A percentile compares a stretch with the other conserved stretches of the same genome.
Evolutionary conservation across 2,329 filamentous ascomycete species (phyloP).

Genomic region (Epichloe typhina): DNA sequence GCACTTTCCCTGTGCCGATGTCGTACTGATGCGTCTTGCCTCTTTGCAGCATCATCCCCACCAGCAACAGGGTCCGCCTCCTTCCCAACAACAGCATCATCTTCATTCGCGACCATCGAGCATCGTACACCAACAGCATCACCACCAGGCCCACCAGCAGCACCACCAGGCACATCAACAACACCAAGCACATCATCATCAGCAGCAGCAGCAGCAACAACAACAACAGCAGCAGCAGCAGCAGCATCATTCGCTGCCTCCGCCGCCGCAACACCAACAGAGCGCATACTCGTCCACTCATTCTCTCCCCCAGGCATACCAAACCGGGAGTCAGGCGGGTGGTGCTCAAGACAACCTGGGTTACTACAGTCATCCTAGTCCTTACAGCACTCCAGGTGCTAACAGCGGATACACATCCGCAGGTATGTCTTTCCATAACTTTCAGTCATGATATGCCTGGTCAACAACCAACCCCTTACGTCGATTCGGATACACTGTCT

Average conservation of each 20-base stretch:
- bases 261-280: conserved; percentile 42
- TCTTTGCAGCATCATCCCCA: conserved; percentile 66
- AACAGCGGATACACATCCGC: conserved; percentile 77
- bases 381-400: conserved; percentile 72
- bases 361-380: conserved; percentile 67
- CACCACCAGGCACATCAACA: conserved; percentile 53
- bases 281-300: conserved; percentile 56
- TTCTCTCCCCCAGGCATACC: conserved; percentile 53
- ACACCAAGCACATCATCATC: conserved; percentile 50
- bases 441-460: not conserved
- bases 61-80: conserved; percentile 58
- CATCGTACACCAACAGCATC: conserved; percentile 54
- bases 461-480: no score
- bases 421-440: conserved; percentile 42
- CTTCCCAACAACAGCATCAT: conserved; percentile 42
- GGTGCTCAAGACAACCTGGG: conserved; percentile 52
- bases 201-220: conserved; percentile 30
- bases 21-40: conserved; percentile 45
- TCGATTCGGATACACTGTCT: not conserved
- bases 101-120: conserved; percentile 60
- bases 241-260: conserved; percentile 4
- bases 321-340: conserved; percentile 48
- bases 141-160: conserved; percentile 18
- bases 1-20: conserved; percentile 24
- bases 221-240: conserved; percentile 54